Base-by-base conservation (phyloP, 1,284 basidiomycete genomes). In the Mycosarcoma maydis region DNA sequence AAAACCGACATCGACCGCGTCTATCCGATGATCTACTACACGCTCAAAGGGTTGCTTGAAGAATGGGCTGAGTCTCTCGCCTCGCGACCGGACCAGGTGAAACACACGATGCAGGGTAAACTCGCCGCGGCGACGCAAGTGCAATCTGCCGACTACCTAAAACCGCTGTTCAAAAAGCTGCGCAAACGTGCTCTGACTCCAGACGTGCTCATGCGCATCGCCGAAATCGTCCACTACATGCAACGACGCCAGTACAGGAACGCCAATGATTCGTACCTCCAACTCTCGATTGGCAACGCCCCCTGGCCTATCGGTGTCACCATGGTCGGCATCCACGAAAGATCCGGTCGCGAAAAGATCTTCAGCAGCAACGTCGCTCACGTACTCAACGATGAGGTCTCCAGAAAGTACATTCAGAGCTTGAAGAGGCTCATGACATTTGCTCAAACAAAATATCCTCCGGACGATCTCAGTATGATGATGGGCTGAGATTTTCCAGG, bases 241-340 rank as follows among this genome's bases (percentile, higher is more conserved):
- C 96, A 99, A 82, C 90, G 87, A 71, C 88, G 96, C 24, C 88
- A 94, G 82, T 99, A 98, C 78, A 90, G 96, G 77, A 87, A 86
- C 57, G 96, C 96, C 0, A 98, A 98, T 78, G 96, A 99, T 81
- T 90, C 94, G 0, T 99, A 99, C 82, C 87, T 99, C 16, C 90
- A 95, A 22, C 85, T 99, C 29, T 94, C 92, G 4, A 99, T 99
- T 65, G 96, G 96, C 16, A 99, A 97, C 80, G 95, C 96, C 0
- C 94, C 96, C 1, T 99, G 96, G 96, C 96, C 96, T 0, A 98
- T 99, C 78, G 96, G 96, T 51, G 96, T 98, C 6, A 98, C 96
- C 58, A 95, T 95, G 90, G 95, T 97, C 84, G 93, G 95, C 84
- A 98, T 98, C 68, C 96, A 98, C 84, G 95, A 96, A 83, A 90